These are phyloP conservation scores for Smallanthus sonchifolius DNA, from an alignment of 129 eudicot species.

Conservation along the genomic window DNA sequence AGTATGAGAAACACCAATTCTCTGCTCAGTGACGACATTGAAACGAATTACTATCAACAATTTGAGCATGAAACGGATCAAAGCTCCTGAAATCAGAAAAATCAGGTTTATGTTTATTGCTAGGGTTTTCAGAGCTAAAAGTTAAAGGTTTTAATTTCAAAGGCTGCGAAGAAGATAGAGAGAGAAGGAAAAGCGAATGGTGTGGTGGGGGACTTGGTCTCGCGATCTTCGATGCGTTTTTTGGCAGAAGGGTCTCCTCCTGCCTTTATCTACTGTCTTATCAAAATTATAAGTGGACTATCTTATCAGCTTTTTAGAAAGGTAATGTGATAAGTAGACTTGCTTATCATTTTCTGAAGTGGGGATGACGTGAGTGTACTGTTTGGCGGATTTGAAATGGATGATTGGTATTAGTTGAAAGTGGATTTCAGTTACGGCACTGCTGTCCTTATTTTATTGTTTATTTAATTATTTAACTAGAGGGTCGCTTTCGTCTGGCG, in stretches of 20 bases:
- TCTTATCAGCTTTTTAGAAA: not conserved
- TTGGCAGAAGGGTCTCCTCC: conserved; percentile 44
- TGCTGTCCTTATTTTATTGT: not conserved
- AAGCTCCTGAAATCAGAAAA: not conserved
- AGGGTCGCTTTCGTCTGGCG: conserved; percentile 19
- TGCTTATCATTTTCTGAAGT: conserved; percentile 28
- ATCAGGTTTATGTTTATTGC: conserved; percentile 1
- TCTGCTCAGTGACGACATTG: conserved; percentile 77
- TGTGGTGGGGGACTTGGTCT: conserved; percentile 61
- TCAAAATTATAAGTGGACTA: conserved; percentile 18
- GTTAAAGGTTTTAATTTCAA: conserved; percentile 20
- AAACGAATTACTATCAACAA: conserved; percentile 8
- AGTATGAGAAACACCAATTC: conserved; percentile 84
- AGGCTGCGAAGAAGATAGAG: conserved; percentile 35
- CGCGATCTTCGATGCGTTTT: conserved; percentile 71
- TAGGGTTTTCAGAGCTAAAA: conserved; percentile 37
- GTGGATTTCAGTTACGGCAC: conserved; percentile 46
- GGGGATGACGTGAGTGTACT: conserved; percentile 17
- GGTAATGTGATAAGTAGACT: not conserved
- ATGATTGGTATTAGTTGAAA: conserved; percentile 53
- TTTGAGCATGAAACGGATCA: not conserved
- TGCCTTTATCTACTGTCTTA: conserved; percentile 39
- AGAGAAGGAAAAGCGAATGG: conserved; percentile 10
- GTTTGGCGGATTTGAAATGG: conserved; percentile 59
- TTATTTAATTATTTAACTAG: not conserved